Evolutionary conservation across 768 basidiomycete species (phyloP), one percentile per base, ranked within the genome.

Genomic region (Strobilomyces dryophilus): DNA sequence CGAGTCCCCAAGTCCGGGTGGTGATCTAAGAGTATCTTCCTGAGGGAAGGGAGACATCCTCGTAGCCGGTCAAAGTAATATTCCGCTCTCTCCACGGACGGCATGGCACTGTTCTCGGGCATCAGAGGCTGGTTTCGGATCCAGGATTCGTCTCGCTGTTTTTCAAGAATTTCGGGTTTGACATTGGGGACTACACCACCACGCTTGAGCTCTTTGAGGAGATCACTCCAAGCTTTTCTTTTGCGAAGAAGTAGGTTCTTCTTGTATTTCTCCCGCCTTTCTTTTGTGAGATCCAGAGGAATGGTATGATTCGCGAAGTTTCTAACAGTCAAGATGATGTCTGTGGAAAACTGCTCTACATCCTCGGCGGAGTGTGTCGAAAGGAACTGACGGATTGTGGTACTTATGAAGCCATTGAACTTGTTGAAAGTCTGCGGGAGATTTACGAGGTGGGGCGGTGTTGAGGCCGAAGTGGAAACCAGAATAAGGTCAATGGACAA

Each of bases 221-320:
- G 75, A 65, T 98, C 94, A 26, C 87, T 85, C 81, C 87, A 92
- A 1, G 94, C 94, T 64, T 90, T 91, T 56, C 89, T 76, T 73
- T 98, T 99, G 45, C 91, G 81, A 4, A 81, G 80, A 37, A 89
- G 74, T 10, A 98, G 70, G 20, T 84, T 81, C 66, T 94, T 95
- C 49, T 71, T 76, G 58, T 78, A 80, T 71, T 83, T 89, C 54
- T 72, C 80, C 54, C 76, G 81, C 60, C 73, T 79, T 49, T 82
- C 80, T 51, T 67, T 68, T 11, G 72, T 68, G 34, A 73, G 65
- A 17, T 74, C 74, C 15, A 66, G 52, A 4, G 83, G 74, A 39
- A 82, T 61, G 1, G 73, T 51, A 15, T 76, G 61, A 2, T 67
- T 70, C 1, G 83, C 76, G 24, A 98, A 78, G 34, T 77, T 72